Evolutionary conservation across 768 basidiomycete species (phyloP), one percentile per base, ranked within the genome.

Genomic region (Mycena kentingensis): DNA sequence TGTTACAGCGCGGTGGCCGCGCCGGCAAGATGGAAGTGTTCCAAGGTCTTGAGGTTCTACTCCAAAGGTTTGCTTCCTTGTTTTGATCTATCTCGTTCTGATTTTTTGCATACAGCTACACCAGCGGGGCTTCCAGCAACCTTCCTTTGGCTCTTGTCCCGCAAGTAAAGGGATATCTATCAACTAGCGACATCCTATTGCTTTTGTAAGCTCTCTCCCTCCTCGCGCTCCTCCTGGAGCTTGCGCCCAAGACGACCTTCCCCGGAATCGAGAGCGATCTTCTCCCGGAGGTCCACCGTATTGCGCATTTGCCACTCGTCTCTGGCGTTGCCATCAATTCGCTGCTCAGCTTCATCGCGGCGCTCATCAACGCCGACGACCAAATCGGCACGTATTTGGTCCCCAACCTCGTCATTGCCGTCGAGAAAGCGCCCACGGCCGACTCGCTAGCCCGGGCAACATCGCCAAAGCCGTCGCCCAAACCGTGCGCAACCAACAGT

Each of bases 351-450:
- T 98, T 98, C 78, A 93, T 91, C 69, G 76, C 77, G 2, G 83
- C 87, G 0, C 80, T 95, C 38, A 90, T 95, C 24, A 77, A 80
- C 55, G 90, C 92, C 2, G 94, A 97, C 60, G 75, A 78, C 55
- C 85, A 88, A 66, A 88, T 93, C 55, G 86, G 91, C 3, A 85
- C 87, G 0, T 88, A 92, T 58, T 72, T 95, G 15, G 85, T 95
- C 10, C 88, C 87, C 0, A 85, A 81, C 60, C 74, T 97, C 41
- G 85, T 87, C 22, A 77, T 79, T 26, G 67, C 80, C 0, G 77
- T 82, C 3, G 83, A 88, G n/a, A n/a, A n/a, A n/a, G n/a, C n/a
- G n/a, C n/a, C n/a, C n/a, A n/a, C n/a, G n/a, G n/a, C n/a, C n/a
- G n/a, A n/a, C n/a, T n/a, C n/a, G n/a, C n/a, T n/a, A n/a, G n/a